Percentiles rank a stretch among this genome's conserved stretches.
Conservation (phyloP, 2,329 filamentous ascomycete genomes). For the Calycina herbarum region DNA sequence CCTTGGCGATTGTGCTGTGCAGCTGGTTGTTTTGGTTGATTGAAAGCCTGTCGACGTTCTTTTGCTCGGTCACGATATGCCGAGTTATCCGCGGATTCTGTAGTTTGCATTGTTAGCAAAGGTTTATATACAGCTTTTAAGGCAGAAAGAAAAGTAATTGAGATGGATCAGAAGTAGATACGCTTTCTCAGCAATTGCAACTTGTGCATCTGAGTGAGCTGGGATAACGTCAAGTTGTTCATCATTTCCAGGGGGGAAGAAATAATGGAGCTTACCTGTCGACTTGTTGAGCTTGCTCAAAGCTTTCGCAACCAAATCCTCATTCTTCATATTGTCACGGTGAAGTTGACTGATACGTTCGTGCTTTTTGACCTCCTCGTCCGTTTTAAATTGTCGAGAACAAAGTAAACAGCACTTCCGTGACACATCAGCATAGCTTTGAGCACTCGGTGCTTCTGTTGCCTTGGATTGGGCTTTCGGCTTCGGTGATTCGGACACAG, state of each 20-base stretch:
- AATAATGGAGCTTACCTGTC: slow-evolving; percentile 13
- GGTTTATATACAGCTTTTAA: background rate
- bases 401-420: slow-evolving; percentile 63
- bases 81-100: slow-evolving; percentile 25
- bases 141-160: slow-evolving; percentile 13
- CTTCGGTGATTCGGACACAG: slow-evolving; percentile 25
- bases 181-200: slow-evolving; percentile 89
- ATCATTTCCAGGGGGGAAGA: slow-evolving; percentile 62
- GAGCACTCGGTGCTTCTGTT: slow-evolving; percentile 35
- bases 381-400: slow-evolving; percentile 55
- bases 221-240: slow-evolving; percentile 88
- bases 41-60: slow-evolving; percentile 63
- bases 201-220: slow-evolving; percentile 97
- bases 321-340: slow-evolving; percentile 53
- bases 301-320: slow-evolving; percentile 44
- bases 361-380: slow-evolving; percentile 57
- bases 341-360: slow-evolving; percentile 59
- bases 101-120: background rate
- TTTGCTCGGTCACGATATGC: slow-evolving; percentile 60
- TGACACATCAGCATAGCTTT: slow-evolving; percentile 61
- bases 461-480: slow-evolving; percentile 17
- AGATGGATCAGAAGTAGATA: slow-evolving; percentile 50
- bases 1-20: slow-evolving; percentile 39
- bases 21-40: slow-evolving; percentile 56
- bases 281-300: slow-evolving; percentile 41